Evolutionary conservation across 441 rosid genomes (phyloP).

Genomic region (Pelargonium myrrhifolium): DNA sequence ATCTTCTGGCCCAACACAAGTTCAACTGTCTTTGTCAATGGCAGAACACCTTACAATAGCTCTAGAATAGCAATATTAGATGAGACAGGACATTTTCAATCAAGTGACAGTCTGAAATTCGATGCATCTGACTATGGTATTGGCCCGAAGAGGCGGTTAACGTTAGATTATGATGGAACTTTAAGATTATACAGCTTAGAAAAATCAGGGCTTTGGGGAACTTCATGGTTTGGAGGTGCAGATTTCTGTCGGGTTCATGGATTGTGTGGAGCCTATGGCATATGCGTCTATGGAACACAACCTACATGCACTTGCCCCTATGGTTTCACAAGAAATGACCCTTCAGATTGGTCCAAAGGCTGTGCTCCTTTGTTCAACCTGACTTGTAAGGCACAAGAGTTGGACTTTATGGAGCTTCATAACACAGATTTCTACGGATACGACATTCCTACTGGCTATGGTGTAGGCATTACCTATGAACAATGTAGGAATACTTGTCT

Average conservation of each 20-base stretch:
- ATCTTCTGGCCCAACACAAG: conserved; percentile 18
- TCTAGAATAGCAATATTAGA: conserved; percentile 18
- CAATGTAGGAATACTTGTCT: conserved; percentile 23
- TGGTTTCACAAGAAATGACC: conserved; percentile 20
- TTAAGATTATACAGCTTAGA: conserved; percentile 21
- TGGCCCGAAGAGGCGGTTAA: conserved; percentile 19
- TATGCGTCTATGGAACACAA: conserved; percentile 13
- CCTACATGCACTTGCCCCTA: conserved; percentile 18
- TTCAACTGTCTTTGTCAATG: conserved; percentile 10
- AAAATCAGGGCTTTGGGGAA: conserved; percentile 18
- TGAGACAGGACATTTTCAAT: conserved; percentile 15
- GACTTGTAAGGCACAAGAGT: conserved; percentile 17
- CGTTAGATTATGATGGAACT: conserved; percentile 24
- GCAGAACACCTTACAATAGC: conserved; percentile 23
- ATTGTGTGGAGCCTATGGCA: conserved; percentile 22
- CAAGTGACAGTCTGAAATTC: conserved; percentile 19
- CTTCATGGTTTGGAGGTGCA: conserved; percentile 20
- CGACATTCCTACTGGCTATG: conserved; percentile 11
- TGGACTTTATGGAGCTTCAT: conserved; percentile 14
- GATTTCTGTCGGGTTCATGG: conserved; percentile 22
- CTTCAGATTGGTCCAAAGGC: conserved; percentile 26
- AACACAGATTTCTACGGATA: conserved; percentile 23
- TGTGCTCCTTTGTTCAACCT: conserved; percentile 22
- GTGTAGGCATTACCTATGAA: not conserved
- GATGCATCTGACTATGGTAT: conserved; percentile 23